Evolutionary conservation across 2,329 filamentous ascomycete genomes (phyloP).

Genomic region (Colletotrichum falcatum): DNA sequence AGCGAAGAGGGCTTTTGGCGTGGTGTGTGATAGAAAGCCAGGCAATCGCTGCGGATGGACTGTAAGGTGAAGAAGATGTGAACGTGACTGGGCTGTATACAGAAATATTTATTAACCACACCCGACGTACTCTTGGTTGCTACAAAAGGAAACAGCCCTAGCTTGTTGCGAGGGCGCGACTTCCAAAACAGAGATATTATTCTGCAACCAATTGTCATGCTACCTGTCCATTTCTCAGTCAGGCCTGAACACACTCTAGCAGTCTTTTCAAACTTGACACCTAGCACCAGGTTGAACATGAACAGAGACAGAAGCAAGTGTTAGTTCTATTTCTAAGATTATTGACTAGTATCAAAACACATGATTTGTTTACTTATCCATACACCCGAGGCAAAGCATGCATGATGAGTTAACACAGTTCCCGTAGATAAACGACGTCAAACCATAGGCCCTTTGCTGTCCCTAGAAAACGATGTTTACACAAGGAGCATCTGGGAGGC

Average conservation of each 20-base stretch:
- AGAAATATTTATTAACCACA: neutral
- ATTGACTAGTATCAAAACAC: neutral
- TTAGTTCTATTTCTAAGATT: neutral
- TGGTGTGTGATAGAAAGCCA: neutral
- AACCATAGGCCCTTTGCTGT: neutral
- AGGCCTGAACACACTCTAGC: neutral
- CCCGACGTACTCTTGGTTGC: no score
- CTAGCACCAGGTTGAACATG: neutral
- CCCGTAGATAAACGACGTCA: neutral
- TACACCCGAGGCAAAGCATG: neutral
- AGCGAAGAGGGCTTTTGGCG: neutral
- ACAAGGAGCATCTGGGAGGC: rapidly evolving
- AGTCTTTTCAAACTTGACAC: neutral
- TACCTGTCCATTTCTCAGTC: neutral
- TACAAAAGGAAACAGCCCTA: neutral
- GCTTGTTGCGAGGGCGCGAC: neutral
- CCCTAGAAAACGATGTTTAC: neutral
- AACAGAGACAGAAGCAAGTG: neutral
- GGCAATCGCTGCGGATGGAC: neutral
- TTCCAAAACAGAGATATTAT: neutral
- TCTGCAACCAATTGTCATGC: neutral
- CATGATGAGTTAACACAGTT: neutral
- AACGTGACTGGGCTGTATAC: neutral
- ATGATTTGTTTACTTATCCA: neutral
- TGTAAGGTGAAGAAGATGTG: neutral